Evolutionary conservation across 2,329 filamentous ascomycete genomes (phyloP), one percentile per base, ranked within the genome.

Genomic region (Pestalotiopsis sp.): DNA sequence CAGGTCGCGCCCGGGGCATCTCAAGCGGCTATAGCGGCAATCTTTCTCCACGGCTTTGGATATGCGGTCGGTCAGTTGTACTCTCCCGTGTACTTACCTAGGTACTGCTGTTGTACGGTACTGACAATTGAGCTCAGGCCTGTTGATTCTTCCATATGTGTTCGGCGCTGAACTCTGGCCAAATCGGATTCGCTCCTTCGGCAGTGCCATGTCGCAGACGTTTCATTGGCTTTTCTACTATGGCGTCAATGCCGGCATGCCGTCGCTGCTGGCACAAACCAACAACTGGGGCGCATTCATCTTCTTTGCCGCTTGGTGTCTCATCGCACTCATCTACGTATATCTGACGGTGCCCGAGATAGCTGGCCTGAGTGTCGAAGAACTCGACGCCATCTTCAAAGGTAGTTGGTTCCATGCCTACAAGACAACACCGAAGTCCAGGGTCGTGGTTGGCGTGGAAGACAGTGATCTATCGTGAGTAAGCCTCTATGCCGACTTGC

Each of bases 21-120:
- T 0, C 72, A 81, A 39, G 81, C 73, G 0, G 83, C 83, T 3
- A 78, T 85, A 25, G 82, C 82, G 0, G 78, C 80, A 2, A 79
- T 85, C 23, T 85, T 82, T 62, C 73, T 84, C 7, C 83, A 85
- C 64, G 82, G 77, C 0, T 83, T 85, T 60, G 83, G 82, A 4
- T 85, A 83, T 70, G 78, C 79, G 20, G 76, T 80, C 25, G 80
- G 79, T 72, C 76, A 71, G 77, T 77, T 65, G 11, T 9, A n/a
- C n/a, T n/a, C n/a, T n/a, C n/a, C n/a, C n/a, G n/a, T n/a, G n/a
- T n/a, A n/a, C n/a, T n/a, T n/a, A n/a, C n/a, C n/a, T n/a, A n/a
- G n/a, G n/a, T n/a, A n/a, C n/a, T n/a, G n/a, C n/a, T n/a, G n/a
- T n/a, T n/a, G n/a, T n/a, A 2, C n/a, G 17, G 38, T 39, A 12